Evolutionary conservation across 192 early-diverging fungal genomes (phyloP).

Genomic region (Rhizophagus sp.): DNA sequence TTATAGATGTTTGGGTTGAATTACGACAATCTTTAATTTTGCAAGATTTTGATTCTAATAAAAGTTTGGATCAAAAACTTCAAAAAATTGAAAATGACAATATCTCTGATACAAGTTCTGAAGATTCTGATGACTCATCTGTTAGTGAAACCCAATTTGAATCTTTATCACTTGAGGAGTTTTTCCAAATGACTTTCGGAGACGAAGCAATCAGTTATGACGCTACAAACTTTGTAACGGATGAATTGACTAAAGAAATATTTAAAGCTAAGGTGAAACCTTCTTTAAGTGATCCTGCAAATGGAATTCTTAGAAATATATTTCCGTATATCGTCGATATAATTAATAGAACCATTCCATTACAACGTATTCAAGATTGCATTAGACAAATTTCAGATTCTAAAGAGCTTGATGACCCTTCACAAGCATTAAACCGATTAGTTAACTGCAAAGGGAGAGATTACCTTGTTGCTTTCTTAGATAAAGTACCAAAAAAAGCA

Average conservation of each 20-base stretch:
- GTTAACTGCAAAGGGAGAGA: background rate
- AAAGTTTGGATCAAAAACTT: too few relatives aligned
- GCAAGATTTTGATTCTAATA: background rate
- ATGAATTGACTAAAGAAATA: background rate
- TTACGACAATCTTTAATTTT: background rate
- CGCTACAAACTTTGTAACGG: background rate
- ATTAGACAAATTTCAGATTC: background rate
- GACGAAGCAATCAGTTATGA: background rate
- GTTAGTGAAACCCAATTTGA: background rate
- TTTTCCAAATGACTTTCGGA: conserved; percentile 9
- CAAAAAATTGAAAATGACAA: background rate
- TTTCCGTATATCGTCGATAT: conserved; percentile 6
- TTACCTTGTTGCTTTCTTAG: too few relatives aligned
- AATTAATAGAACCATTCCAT: background rate
- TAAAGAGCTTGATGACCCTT: background rate
- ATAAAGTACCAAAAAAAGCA: background rate
- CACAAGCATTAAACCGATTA: background rate
- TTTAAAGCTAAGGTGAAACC: background rate
- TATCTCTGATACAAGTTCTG: background rate
- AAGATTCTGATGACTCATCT: background rate
- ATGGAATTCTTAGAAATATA: conserved; percentile 14
- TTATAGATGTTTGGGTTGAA: background rate
- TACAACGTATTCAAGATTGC: background rate
- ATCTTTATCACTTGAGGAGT: background rate
- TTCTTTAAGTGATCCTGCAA: background rate